These are phyloP conservation scores for Syzygium jambos DNA, from an alignment of 345 rosid species.

Conservation along the genomic window DNA sequence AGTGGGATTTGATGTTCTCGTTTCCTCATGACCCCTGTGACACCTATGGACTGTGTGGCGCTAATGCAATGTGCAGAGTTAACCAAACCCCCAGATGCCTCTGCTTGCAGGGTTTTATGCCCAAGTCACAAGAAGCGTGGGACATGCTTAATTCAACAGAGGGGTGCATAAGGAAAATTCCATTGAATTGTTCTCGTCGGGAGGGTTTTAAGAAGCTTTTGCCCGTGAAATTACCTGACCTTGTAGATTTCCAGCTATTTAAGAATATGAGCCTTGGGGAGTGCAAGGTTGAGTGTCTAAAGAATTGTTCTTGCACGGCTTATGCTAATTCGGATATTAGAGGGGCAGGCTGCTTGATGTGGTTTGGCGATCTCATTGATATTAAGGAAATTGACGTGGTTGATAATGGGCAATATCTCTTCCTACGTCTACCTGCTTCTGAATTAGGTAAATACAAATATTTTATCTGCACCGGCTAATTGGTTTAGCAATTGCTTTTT, in stretches of 20 bases:
- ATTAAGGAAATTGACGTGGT: background rate
- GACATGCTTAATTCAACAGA: conserved; percentile 7
- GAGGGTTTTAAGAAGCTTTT: background rate
- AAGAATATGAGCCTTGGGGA: conserved; percentile 5
- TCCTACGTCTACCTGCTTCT: background rate
- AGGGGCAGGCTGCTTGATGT: conserved; percentile 21
- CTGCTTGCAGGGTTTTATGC: conserved; percentile 26
- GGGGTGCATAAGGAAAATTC: conserved; percentile 1
- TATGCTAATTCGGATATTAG: conserved; percentile 10
- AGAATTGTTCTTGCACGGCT: conserved; percentile 26
- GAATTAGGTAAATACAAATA: background rate
- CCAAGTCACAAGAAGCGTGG: conserved; percentile 18
- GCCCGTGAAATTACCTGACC: conserved; percentile 10
- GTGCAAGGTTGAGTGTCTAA: conserved; percentile 13
- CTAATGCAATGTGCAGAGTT: background rate
- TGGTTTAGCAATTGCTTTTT: background rate
- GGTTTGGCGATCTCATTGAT: conserved; percentile 7
- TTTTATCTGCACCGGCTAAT: background rate
- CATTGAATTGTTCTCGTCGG: background rate
- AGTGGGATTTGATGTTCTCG: background rate
- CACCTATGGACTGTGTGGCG: background rate
- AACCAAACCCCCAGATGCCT: background rate
- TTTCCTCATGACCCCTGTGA: background rate
- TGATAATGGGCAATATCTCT: background rate
- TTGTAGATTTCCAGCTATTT: conserved; percentile 9